These are phyloP conservation scores for Suhomyces sp. DNA, from an alignment of 805 yeast genomes.

Conservation along the genomic window DNA sequence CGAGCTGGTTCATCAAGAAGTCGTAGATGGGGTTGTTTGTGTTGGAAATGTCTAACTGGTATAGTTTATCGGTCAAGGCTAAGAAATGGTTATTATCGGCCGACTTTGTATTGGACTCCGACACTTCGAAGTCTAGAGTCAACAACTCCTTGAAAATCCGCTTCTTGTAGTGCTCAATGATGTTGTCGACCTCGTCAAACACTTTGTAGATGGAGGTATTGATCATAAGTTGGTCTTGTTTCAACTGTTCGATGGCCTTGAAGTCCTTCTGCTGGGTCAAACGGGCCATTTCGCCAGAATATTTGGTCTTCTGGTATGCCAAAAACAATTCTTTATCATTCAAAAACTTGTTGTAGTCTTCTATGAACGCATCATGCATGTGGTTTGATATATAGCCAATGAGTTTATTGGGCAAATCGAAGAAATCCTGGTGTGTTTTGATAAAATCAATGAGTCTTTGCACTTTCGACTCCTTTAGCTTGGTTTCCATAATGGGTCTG, in stretches of 20 bases:
- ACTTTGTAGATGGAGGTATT: slow-evolving; percentile 31
- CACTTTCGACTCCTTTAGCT: slow-evolving; percentile 33
- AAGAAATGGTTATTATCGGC: slow-evolving; percentile 25
- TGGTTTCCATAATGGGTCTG: slow-evolving; percentile 40
- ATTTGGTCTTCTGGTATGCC: slow-evolving; percentile 9
- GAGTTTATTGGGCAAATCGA: slow-evolving; percentile 35
- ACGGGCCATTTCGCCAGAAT: slow-evolving; percentile 9
- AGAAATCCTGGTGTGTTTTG: slow-evolving; percentile 28
- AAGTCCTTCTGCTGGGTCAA: slow-evolving; percentile 12
- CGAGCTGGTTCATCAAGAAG: slow-evolving; percentile 33
- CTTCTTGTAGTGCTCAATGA: slow-evolving; percentile 34
- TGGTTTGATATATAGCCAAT: slow-evolving; percentile 25
- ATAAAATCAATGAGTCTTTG: slow-evolving; percentile 35
- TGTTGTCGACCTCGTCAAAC: slow-evolving; percentile 30
- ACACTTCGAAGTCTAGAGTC: slow-evolving; percentile 36
- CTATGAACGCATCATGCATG: slow-evolving; percentile 36
- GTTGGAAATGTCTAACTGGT: slow-evolving; percentile 25
- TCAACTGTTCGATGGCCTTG: slow-evolving; percentile 13
- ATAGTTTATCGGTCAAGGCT: slow-evolving; percentile 38
- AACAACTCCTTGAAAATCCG: slow-evolving; percentile 36
- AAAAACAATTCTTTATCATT: slow-evolving; percentile 22
- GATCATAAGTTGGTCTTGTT: slow-evolving; percentile 23
- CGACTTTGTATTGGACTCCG: slow-evolving; percentile 10
- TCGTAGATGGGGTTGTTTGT: slow-evolving; percentile 32
- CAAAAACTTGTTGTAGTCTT: slow-evolving; percentile 30